Evolutionary conservation across 1,284 basidiomycete genomes (phyloP), one percentile per base, ranked within the genome.

Genomic region (Serendipita sp.): DNA sequence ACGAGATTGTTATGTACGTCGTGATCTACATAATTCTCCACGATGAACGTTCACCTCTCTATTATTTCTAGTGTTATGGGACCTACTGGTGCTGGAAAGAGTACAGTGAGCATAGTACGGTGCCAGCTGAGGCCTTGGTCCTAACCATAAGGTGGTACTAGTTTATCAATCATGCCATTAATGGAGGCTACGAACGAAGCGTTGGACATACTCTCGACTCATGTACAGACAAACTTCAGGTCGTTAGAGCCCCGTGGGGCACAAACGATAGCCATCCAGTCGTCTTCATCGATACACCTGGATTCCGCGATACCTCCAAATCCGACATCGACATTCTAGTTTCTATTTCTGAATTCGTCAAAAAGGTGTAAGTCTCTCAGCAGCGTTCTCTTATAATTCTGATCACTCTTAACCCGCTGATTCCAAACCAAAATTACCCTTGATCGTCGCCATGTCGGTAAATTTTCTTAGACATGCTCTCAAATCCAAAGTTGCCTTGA

Each of bases 271-370:
- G n/a, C 29, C 29, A 8, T 5, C 45, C 45, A 49, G 35, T 49
- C 45, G 67, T 69, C 41, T 62, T 72, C 3, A 64, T 72, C 30
- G 71, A 72, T 62, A 71, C 71, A 10, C 71, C 70, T 1, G 69
- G 70, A 0, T 70, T 72, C 58, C 66, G 70, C 63, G 67, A 66
- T 44, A n/a, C 15, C 17, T 17, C n/a, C 45, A 49, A 49, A 29
- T 6, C 45, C 6, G 64, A 64, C 30, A 61, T 50, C 32, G 64
- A 63, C n/a, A 50, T 65, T n/a, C 35, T 65, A 29, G 26, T 58
- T 43, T 45, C 34, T 4, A 64, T 65, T 42, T 42, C 63, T 1
- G 62, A 15, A 1, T 65, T 61, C 43, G 15, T 65, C 15, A 41
- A 32, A 13, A n/a, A 50, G 3, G 49, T 38, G 64, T 65, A 34